Evolutionary conservation across 352 stramenopile species (phyloP).

Genomic region (Phytophthora crassamura): DNA sequence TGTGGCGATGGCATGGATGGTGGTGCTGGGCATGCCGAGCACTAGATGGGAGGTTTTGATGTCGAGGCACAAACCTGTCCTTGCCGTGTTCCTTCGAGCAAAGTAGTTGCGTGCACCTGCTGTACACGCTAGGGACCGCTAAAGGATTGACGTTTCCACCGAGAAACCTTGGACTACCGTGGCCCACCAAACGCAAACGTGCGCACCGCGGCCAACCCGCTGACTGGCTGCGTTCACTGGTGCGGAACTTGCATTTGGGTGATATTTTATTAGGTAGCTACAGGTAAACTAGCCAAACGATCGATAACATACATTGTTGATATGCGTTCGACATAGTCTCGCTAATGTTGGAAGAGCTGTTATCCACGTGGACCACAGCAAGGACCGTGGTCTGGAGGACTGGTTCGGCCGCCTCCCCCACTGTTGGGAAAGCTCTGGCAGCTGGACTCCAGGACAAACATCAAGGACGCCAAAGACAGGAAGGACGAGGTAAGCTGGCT

Average conservation of each 20-base stretch:
- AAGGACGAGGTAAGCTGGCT: too few species aligned
- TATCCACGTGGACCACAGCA: too few species aligned
- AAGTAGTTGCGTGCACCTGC: constrained; percentile 1
- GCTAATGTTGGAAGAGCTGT: too few species aligned
- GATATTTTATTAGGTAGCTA: too few species aligned
- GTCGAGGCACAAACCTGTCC: background rate
- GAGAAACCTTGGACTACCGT: constrained; percentile 5
- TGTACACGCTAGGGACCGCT: background rate
- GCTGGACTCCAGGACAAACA: too few species aligned
- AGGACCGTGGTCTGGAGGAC: too few species aligned
- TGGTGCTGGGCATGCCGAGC: background rate
- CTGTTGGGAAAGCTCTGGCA: too few species aligned
- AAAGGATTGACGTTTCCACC: background rate
- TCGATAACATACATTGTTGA: too few species aligned
- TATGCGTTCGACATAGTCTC: too few species aligned
- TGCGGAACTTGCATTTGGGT: background rate
- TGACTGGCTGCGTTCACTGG: background rate
- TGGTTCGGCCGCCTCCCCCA: too few species aligned
- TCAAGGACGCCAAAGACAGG: too few species aligned
- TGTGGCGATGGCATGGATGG: background rate
- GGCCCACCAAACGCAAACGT: constrained; percentile 3
- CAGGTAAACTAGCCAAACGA: too few species aligned
- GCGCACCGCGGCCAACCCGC: background rate
- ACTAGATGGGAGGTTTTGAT: constrained; percentile 3
- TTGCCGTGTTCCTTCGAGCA: constrained; percentile 6